Evolutionary conservation across 805 yeast species (phyloP).

Genomic region (Tetrapisispora taiwanensis): DNA sequence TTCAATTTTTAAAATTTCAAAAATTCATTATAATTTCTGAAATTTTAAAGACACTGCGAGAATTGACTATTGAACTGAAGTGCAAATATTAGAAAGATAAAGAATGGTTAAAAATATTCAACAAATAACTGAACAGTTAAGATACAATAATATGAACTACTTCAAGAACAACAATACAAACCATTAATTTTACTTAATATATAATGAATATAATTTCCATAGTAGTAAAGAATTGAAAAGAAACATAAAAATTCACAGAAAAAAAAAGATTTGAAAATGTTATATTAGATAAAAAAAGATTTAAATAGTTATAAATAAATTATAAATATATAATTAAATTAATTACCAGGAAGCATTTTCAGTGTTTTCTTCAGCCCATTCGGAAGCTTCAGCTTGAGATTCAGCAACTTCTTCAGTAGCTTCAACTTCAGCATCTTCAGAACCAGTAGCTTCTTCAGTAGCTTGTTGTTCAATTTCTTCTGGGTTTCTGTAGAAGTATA

Average conservation of each 20-base stretch:
- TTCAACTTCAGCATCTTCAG: conserved; percentile 48
- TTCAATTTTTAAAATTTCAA: no score
- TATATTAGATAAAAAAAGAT: not conserved
- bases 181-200: no score
- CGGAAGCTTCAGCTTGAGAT: conserved; percentile 54
- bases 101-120: no score
- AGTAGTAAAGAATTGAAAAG: no score
- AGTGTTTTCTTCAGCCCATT: conserved; percentile 44
- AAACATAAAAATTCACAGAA: not conserved
- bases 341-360: conserved; percentile 27
- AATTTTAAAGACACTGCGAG: not conserved
- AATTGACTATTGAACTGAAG: no score
- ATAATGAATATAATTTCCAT: no score
- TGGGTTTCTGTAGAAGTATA: conserved; percentile 99
- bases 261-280: not conserved
- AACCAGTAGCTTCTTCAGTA: conserved; percentile 60
- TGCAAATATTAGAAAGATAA: no score
- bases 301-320: no score
- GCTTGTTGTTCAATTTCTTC: conserved; percentile 85
- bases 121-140: no score
- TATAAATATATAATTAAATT: conserved; percentile 2
- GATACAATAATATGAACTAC: no score
- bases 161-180: no score
- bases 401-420: conserved; percentile 74
- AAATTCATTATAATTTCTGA: no score